Evolutionary conservation across 495 filamentous ascomycete genomes (phyloP).

Genomic region (Echria macrotheca): DNA sequence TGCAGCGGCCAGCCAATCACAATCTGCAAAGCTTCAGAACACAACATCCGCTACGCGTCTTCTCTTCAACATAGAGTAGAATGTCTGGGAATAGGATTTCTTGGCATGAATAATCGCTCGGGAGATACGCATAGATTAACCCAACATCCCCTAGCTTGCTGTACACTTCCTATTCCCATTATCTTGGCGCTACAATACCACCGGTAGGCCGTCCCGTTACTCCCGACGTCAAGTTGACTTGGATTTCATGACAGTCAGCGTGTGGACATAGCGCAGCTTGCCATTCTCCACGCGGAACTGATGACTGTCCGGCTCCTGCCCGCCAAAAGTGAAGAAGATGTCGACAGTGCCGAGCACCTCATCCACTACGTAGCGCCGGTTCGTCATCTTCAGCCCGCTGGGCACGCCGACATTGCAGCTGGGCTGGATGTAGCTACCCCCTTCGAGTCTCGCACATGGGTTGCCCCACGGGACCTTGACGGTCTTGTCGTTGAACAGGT

Average conservation of each 20-base stretch:
- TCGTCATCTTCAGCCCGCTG: conserved; percentile 30
- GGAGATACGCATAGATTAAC: too few species aligned
- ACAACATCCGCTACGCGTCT: too few species aligned
- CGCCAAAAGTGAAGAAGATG: conserved; percentile 36
- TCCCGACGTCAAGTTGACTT: too few species aligned
- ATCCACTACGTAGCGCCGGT: conserved; percentile 40
- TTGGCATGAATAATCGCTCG: too few species aligned
- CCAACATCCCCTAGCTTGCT: too few species aligned
- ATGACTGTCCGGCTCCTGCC: conserved; percentile 35
- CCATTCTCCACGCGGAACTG: conserved; percentile 39
- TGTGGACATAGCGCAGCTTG: conserved; percentile 39
- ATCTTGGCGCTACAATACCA: too few species aligned
- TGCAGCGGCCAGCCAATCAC: too few species aligned
- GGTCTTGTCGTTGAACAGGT: conserved; percentile 37
- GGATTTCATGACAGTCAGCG: conserved; percentile 30
- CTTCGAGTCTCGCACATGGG: conserved; percentile 45
- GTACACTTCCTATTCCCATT: too few species aligned
- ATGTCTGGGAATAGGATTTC: too few species aligned
- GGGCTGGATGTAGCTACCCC: conserved; percentile 37
- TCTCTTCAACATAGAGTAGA: too few species aligned
- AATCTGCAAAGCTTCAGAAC: too few species aligned
- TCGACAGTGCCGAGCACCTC: conserved; percentile 31
- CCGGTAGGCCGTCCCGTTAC: too few species aligned
- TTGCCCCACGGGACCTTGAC: conserved; percentile 40
- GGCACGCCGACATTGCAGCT: conserved; percentile 36